Base-by-base conservation (phyloP, 805 yeast genomes). In the Yamadazyma ubonensis region DNA sequence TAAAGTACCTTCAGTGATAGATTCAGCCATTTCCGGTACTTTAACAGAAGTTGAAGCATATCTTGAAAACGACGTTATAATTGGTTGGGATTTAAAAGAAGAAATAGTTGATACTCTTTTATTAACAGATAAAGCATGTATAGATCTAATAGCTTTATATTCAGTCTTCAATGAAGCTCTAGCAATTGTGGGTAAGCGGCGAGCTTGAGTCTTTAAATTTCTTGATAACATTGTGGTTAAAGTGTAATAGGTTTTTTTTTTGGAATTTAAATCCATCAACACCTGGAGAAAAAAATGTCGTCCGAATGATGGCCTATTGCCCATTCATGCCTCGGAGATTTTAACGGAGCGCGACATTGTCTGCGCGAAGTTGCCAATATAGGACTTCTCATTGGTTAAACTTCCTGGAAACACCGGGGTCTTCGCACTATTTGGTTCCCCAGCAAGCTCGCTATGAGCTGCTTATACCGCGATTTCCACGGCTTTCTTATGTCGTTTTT, bases 11-110 rank as follows among this genome's bases (percentile, higher is more conserved):
- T 93, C 99, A 29, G 96, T 87, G 59, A 93, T 83, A 36, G 97
- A 90, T 70, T 93, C 99, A 31, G 99, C 98, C 97, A 93, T 89
- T 50, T 87, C 95, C 35, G 99, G 99, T 16, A 93, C 98, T 65
- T 89, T 86, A 38, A 91, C 95, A 35, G 68, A 51, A 29, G 61
- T 61, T 17, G 71, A 63, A 27, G 69, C 71, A 33, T 61, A 61
- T 54, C 75, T 62, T 46, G 49, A 53, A 52, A 63, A 62, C 14
- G 50, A 42, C 50, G 63, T 41, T 12, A 31, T 41, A 19, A 41
- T 38, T 15, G 41, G 30, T 38, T 33, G 36, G 16, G 23, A 16
- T 22, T 40, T 40, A 16, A 26, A 36, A 27, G 21, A 7, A n/a
- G 19, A 29, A 14, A 8, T 10, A 29, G 33, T 12, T 10, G 26